phyloP scores from a whole-genome alignment of 306 rosid species.

The Luffa acutangula region DNA sequence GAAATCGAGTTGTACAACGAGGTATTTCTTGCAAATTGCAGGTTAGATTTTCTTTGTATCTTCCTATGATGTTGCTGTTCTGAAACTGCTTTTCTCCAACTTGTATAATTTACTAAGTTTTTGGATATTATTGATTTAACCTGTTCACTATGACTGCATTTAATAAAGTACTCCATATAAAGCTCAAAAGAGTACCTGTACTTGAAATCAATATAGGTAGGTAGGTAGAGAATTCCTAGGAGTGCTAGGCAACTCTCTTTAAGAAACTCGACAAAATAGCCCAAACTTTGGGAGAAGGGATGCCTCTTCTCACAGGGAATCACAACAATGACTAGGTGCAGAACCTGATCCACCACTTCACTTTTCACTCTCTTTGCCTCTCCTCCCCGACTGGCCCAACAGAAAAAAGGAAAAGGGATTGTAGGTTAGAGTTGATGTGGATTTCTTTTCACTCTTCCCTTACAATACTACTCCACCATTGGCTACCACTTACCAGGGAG shows the following conservation, averaged over 20 bases:
- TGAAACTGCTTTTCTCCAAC: not conserved
- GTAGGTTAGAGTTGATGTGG: not conserved
- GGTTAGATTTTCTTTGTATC: slow-evolving; percentile 36
- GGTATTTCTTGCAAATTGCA: slow-evolving; percentile 74
- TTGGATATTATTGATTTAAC: not conserved
- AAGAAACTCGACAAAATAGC: not conserved
- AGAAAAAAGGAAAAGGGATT: too few relatives aligned
- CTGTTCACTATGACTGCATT: not conserved
- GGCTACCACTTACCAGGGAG: not conserved
- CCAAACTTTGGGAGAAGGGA: not conserved
- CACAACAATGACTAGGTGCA: too few relatives aligned
- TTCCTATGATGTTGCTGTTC: slow-evolving; percentile 4
- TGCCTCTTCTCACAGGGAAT: too few relatives aligned
- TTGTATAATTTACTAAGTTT: not conserved
- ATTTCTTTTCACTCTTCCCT: not conserved
- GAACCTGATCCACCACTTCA: too few relatives aligned
- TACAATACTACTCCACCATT: not conserved
- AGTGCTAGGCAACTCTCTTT: not conserved
- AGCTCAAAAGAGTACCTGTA: not conserved
- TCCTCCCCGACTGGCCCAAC: too few relatives aligned
- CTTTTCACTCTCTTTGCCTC: too few relatives aligned
- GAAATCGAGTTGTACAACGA: slow-evolving; percentile 81
- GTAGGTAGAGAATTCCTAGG: not conserved
- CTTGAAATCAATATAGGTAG: not conserved
- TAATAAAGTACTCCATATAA: not conserved